Percentiles rank a stretch among this genome's conserved stretches.
These are phyloP conservation scores for Rasamsonia emersonii DNA, from an alignment of 2,329 filamentous ascomycete genomes.

Conservation along the genomic window DNA sequence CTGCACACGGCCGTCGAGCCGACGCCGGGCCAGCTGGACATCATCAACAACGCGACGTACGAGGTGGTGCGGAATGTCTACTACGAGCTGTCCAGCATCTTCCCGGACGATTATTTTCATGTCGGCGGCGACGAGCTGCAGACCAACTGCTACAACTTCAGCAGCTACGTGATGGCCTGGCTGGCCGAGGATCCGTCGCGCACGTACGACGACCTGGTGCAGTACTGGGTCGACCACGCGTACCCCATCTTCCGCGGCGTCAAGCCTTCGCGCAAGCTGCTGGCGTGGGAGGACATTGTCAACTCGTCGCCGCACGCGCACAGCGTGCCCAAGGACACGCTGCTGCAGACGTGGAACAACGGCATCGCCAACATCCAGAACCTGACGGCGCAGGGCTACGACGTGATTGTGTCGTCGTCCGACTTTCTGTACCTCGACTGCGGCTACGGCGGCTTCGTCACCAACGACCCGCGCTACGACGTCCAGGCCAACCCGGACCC, in stretches of 20 bases:
- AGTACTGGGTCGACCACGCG: conserved; percentile 47
- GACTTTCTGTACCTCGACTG: conserved; percentile 52
- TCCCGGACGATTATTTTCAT: conserved; percentile 48
- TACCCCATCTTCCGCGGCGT: conserved; percentile 42
- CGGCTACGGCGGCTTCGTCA: conserved; percentile 45
- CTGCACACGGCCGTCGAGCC: conserved; percentile 49
- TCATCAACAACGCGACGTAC: conserved; percentile 49
- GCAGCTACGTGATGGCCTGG: conserved; percentile 40
- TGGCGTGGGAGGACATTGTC: conserved; percentile 52
- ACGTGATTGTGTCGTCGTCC: conserved; percentile 48
- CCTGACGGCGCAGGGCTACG: conserved; percentile 43
- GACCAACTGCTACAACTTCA: conserved; percentile 50
- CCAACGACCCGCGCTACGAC: conserved; percentile 50
- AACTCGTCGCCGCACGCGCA: conserved; percentile 38
- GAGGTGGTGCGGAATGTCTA: conserved; percentile 47
- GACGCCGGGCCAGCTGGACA: conserved; percentile 49
- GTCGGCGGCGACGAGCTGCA: conserved; percentile 50
- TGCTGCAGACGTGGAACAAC: conserved; percentile 48
- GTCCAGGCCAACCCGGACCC: conserved; percentile 44
- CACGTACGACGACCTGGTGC: conserved; percentile 44
- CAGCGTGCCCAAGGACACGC: conserved; percentile 42
- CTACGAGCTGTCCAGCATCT: conserved; percentile 43
- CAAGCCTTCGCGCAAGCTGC: conserved; percentile 40
- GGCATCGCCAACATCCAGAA: conserved; percentile 45
- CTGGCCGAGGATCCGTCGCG: conserved; percentile 43